Evolutionary conservation across 78 protist species (phyloP).

Genomic region (Dictyostelium capitatum): DNA sequence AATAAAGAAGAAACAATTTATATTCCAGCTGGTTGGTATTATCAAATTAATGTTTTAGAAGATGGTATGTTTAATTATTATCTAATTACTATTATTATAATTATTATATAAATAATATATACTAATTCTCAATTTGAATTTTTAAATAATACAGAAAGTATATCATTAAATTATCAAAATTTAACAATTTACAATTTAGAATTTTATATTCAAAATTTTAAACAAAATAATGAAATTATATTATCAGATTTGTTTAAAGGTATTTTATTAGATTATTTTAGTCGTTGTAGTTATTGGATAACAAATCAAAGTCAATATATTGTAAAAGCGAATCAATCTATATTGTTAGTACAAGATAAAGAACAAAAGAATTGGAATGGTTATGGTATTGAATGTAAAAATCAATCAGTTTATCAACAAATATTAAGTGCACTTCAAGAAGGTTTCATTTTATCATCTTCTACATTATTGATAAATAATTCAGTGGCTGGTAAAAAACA

Average conservation of each 20-base stretch:
- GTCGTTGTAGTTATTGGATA: constrained; percentile 28
- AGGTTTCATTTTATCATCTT: constrained; percentile 7
- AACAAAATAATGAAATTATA: background rate
- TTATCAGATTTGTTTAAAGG: constrained; percentile 11
- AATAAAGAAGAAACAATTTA: constrained; percentile 45
- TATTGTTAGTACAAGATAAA: background rate
- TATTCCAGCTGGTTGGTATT: constrained; percentile 80
- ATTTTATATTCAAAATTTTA: constrained; percentile 37
- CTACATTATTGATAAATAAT: background rate
- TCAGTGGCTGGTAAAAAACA: background rate
- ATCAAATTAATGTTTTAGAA: constrained; percentile 47
- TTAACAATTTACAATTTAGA: constrained; percentile 22
- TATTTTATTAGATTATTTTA: constrained; percentile 4
- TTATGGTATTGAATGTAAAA: background rate
- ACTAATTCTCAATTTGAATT: background rate
- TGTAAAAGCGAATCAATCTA: background rate
- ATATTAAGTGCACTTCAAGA: background rate
- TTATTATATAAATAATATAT: background rate
- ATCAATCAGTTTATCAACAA: constrained; percentile 25
- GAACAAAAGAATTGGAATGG: constrained; percentile 12
- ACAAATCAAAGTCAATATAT: constrained; percentile 13
- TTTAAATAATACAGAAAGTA: constrained; percentile 7
- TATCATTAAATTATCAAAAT: background rate
- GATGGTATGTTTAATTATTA: constrained; percentile 37
- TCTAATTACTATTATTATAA: background rate